Evolutionary conservation across 257 asterid genomes (phyloP).

Genomic region (Capsicum rhomboideum): DNA sequence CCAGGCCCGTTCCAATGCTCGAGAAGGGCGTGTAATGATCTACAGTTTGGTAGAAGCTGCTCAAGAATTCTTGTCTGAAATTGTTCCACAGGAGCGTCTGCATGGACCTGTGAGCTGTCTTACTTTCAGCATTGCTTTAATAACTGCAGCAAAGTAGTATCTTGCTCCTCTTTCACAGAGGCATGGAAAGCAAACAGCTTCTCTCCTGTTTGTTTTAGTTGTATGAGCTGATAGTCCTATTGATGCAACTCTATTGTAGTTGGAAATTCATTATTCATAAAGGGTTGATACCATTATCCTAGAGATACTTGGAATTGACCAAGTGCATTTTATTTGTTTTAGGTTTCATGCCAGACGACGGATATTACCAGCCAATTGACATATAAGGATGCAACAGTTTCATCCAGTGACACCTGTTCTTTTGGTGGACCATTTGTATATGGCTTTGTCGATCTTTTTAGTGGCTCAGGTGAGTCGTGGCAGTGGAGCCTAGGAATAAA

Average conservation of each 20-base stretch:
- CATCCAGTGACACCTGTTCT: constrained; percentile 31
- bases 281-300: neutral
- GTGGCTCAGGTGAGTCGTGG: constrained; percentile 96
- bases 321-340: constrained; percentile 2
- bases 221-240: neutral
- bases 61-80: constrained; percentile 93
- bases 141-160: neutral
- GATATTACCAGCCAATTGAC: constrained; percentile 33
- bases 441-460: constrained; percentile 82
- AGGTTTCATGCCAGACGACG: constrained; percentile 30
- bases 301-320: neutral
- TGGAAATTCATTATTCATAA: neutral
- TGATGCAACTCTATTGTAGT: neutral
- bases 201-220: neutral
- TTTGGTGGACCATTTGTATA: constrained; percentile 52
- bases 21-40: constrained; percentile 99
- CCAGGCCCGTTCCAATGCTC: constrained; percentile 90
- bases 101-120: constrained; percentile 49
- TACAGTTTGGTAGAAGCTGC: constrained; percentile 98
- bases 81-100: constrained; percentile 48
- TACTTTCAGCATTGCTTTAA: constrained; percentile 6
- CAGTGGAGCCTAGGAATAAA: constrained; percentile 71
- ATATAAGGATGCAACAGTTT: constrained; percentile 26
- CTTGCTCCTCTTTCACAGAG: neutral
- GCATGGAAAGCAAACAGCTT: neutral